These are phyloP conservation scores for Neoboletus subvelutipes DNA, from an alignment of 768 basidiomycete species.

Conservation along the genomic window DNA sequence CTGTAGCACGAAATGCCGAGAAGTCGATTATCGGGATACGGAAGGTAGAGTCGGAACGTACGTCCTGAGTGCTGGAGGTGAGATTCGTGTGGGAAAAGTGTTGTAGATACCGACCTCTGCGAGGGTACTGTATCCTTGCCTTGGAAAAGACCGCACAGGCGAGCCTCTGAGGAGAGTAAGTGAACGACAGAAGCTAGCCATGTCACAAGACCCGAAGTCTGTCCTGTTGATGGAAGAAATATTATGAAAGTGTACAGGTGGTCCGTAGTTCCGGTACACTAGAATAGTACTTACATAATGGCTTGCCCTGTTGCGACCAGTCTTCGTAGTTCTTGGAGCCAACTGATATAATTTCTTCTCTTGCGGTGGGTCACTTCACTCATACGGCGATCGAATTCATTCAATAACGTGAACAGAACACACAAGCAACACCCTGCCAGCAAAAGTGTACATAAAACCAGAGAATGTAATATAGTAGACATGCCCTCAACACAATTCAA, in stretches of 20 bases:
- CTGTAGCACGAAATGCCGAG: constrained; percentile 58
- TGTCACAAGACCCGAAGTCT: background rate
- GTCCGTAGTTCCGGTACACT: too few species aligned
- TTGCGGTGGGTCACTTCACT: background rate
- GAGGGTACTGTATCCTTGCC: constrained; percentile 23
- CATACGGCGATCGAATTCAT: background rate
- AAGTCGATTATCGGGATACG: constrained; percentile 81
- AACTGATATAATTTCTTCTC: background rate
- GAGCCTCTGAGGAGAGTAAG: constrained; percentile 4
- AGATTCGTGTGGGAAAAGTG: constrained; percentile 1
- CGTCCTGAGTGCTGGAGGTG: constrained; percentile 28
- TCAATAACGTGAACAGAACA: background rate
- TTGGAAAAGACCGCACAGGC: constrained; percentile 1
- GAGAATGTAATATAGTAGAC: background rate
- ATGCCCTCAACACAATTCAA: constrained; percentile 32
- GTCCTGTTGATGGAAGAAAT: background rate
- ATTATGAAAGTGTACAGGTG: too few species aligned
- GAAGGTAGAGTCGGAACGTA: constrained; percentile 43
- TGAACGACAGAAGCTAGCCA: constrained; percentile 18
- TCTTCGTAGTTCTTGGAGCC: background rate
- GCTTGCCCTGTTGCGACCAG: too few species aligned
- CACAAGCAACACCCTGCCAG: background rate
- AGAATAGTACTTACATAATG: too few species aligned
- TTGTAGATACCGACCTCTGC: constrained; percentile 20
- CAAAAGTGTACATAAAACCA: background rate